Evolutionary conservation across 2,329 filamentous ascomycete genomes (phyloP), one percentile per base, ranked within the genome.

Genomic region (Colletotrichum cordylinicola): DNA sequence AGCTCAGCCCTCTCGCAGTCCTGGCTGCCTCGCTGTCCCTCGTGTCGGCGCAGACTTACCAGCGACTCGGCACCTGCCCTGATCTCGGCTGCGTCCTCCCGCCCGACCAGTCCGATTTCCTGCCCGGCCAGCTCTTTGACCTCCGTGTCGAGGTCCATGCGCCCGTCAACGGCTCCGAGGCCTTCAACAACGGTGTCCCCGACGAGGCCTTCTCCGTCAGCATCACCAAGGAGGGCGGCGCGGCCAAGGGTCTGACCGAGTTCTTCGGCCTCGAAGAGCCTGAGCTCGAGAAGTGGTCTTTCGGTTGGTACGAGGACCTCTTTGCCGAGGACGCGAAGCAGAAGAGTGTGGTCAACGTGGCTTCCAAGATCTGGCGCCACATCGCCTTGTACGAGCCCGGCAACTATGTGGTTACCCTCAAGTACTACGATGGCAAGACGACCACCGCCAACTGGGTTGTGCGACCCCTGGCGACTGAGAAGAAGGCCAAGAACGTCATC

Each of bases 251-350:
- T 72, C 91, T 92, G 55, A 87, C 92, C 18, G 86, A 91, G 55
- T 96, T 91, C 85, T 96, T 97, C 86, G 87, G 88, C n/a, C 81
- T 94, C 43, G 94, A 96, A 82, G 94, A 96, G 82, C 93, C 95
- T 24, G 85, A 91, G 82, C 86, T 97, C 18, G 95, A 98, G 88
- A 93, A 88, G 78, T 98, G 95, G 95, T 90, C 92, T 78, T 97
- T 97, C 82, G 89, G 89, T n/a, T 97, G 94, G 94, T 96, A 91
- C 81, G 95, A 96, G 87, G 94, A 98, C 80, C 90, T 95, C 31
- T 98, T 95, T 82, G 95, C 95, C 33, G 87, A 92, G 81, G 94
- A 96, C 80, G 92, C 91, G 5, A 86, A 91, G 24, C 92, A 89
- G 43, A 90, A 94, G 6, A 94, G 93, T 2, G 81, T 95, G 24